Evolutionary conservation across 163 green algal species (phyloP).

Genomic region (Chlorella variabilis): DNA sequence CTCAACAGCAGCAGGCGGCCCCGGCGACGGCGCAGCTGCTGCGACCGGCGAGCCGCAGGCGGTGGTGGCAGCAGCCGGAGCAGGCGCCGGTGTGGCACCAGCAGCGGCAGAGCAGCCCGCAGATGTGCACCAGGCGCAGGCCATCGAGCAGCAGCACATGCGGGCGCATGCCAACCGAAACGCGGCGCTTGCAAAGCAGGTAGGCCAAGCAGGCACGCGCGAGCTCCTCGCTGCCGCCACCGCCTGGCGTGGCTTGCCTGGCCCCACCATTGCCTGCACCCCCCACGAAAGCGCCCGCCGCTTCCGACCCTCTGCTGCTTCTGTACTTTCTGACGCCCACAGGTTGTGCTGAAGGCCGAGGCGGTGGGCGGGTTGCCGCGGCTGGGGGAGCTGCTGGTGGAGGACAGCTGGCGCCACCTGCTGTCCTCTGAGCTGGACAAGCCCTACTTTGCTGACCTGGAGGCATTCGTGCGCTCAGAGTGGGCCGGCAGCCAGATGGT

Average conservation of each 20-base stretch:
- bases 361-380: conserved; percentile 35
- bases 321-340: too few relatives aligned
- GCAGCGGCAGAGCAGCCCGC: background rate
- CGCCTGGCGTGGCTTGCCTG: background rate
- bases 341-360: conserved; percentile 40
- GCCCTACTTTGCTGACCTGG: conserved; percentile 52
- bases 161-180: conserved; percentile 37
- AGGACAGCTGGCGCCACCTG: conserved; percentile 50
- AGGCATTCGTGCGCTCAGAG: conserved; percentile 73
- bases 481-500: conserved; percentile 60
- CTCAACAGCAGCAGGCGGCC: background rate
- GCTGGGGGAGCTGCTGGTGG: conserved; percentile 51
- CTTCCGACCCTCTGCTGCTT: too few relatives aligned
- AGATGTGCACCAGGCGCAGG: conserved; percentile 1
- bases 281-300: too few relatives aligned
- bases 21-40: background rate
- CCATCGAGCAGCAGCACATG: conserved; percentile 18
- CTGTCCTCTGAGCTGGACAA: conserved; percentile 59
- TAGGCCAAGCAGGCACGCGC: too few relatives aligned
- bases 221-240: too few relatives aligned
- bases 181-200: conserved; percentile 40
- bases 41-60: background rate
- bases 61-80: background rate
- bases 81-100: background rate
- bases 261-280: background rate